phyloP scores from a whole-genome alignment of 768 basidiomycete genomes.

The Lyophyllum shimeji region DNA sequence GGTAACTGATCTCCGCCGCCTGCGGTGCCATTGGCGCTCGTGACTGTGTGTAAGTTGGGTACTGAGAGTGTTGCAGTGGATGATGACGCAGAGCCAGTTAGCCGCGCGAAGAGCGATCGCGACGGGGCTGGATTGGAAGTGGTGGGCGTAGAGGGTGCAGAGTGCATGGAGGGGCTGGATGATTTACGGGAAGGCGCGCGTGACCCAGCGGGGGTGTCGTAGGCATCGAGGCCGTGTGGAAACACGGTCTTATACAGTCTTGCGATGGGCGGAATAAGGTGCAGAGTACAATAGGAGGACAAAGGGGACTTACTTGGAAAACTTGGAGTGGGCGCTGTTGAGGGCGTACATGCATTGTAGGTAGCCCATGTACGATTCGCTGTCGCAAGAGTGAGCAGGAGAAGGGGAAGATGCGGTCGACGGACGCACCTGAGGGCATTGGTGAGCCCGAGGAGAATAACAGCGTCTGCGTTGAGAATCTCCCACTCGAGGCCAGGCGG shows the following conservation, averaged over 20 bases:
- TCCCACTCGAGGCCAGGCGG: conserved; percentile 74
- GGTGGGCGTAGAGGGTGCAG: conserved; percentile 18
- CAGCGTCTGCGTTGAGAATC: conserved; percentile 69
- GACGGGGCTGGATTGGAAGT: conserved; percentile 13
- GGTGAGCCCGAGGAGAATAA: conserved; percentile 69
- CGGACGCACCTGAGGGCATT: conserved; percentile 62
- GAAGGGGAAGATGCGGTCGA: not conserved
- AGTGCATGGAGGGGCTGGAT: conserved; percentile 20
- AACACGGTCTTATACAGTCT: conserved; percentile 70
- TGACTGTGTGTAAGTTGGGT: conserved; percentile 14
- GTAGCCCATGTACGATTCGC: conserved; percentile 79
- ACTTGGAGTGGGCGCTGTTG: conserved; percentile 75
- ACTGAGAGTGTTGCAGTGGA: conserved; percentile 20
- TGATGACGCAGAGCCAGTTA: conserved; percentile 24
- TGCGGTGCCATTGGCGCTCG: not conserved
- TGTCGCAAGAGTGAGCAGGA: conserved; percentile 22
- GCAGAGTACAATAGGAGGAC: not conserved
- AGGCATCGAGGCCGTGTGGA: conserved; percentile 54
- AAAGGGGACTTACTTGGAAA: conserved; percentile 51
- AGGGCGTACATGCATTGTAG: conserved; percentile 58
- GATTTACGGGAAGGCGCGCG: conserved; percentile 34
- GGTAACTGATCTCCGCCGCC: not conserved
- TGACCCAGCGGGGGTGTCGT: conserved; percentile 36
- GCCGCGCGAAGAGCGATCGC: conserved; percentile 38
- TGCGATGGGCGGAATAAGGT: not conserved